These are phyloP conservation scores for Allomyces javanicus DNA, from an alignment of 192 early-diverging fungal species.

Conservation along the genomic window DNA sequence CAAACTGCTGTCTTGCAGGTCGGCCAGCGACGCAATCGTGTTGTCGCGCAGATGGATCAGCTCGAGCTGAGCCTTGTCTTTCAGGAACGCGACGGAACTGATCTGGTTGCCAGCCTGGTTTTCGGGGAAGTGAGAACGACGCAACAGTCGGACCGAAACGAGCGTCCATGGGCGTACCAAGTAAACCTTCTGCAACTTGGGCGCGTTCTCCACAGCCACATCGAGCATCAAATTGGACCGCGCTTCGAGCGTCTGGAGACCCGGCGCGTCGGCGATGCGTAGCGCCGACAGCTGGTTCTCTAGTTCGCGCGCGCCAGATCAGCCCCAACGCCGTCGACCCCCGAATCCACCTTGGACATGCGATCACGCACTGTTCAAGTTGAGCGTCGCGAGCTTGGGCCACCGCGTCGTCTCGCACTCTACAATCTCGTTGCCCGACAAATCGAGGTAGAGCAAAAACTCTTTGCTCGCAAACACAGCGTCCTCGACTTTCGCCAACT, in stretches of 20 bases:
- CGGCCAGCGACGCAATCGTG: constrained; percentile 15
- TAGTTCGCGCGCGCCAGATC: neutral
- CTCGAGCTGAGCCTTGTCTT: constrained; percentile 18
- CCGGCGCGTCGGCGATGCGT: constrained; percentile 16
- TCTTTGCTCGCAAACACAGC: constrained; percentile 5
- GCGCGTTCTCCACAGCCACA: no score
- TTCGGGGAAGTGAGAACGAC: neutral
- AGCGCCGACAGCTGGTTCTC: constrained; percentile 24
- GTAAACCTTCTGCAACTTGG: constrained; percentile 22
- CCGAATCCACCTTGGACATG: no score
- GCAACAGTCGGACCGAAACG: no score
- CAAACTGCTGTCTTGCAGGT: constrained; percentile 1
- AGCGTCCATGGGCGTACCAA: constrained; percentile 9
- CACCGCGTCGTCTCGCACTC: constrained; percentile 12
- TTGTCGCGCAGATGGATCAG: constrained; percentile 26
- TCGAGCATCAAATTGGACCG: constrained; percentile 10
- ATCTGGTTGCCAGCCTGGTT: constrained; percentile 20
- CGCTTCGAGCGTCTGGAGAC: constrained; percentile 23
- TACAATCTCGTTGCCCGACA: constrained; percentile 19
- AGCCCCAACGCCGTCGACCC: no score
- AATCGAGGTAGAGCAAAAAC: constrained; percentile 27
- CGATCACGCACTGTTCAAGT: constrained; percentile 20
- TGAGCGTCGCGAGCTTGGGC: constrained; percentile 25
- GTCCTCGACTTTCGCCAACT: neutral
- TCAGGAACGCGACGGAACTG: constrained; percentile 5